Evolutionary conservation across 495 filamentous ascomycete species (phyloP), one percentile per base, ranked within the genome.

Genomic region (Sphaerosporella brunnea): DNA sequence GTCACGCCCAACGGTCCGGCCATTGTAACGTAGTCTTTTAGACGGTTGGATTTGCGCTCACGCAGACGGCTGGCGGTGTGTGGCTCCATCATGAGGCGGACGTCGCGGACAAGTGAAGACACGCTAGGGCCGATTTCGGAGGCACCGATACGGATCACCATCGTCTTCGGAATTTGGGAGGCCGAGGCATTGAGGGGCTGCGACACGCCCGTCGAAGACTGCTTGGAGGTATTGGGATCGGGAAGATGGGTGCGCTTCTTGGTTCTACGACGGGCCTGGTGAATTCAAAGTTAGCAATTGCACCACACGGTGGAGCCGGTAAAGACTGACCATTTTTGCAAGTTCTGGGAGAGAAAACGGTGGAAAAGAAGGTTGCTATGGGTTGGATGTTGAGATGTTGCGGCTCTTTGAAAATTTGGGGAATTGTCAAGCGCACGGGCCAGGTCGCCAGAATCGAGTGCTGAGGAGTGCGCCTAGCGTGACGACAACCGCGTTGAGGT

Each of bases 141-240:
- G 59, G 84, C 90, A 55, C 92, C 90, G 45, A 94, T 85, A 54
- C 90, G 79, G 64, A 99, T 92, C 45, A 99, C 90, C 92, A 99
- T 96, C 56, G 80, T 87, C 70, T 93, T 94, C 13, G 90, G 90
- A 43, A 75, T 72, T 48, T 74, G 74, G 15, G 70, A 66, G 36
- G 71, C 65, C 38, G 67, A 67, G 51, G 65, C 67, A 63, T 69
- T 71, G 46, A 69, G 62, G 23, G 58, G 49, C 48, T 59, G 56
- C 4, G 48, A 19, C 23, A 58, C 51, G 20, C 49, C 56, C 39
- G 49, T 43, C 2, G 36, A 45, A 35, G 45, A 21, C 4, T 34
- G 38, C 42, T 69, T 69, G 36, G 70, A 52, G 19, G 80, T 75
- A 34, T 76, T 74, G 48, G 48, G 47, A n/a, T 39, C 24, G 26